These are phyloP conservation scores for Rhizopogon vinicolor DNA, from an alignment of 768 basidiomycete species.

Conservation along the genomic window DNA sequence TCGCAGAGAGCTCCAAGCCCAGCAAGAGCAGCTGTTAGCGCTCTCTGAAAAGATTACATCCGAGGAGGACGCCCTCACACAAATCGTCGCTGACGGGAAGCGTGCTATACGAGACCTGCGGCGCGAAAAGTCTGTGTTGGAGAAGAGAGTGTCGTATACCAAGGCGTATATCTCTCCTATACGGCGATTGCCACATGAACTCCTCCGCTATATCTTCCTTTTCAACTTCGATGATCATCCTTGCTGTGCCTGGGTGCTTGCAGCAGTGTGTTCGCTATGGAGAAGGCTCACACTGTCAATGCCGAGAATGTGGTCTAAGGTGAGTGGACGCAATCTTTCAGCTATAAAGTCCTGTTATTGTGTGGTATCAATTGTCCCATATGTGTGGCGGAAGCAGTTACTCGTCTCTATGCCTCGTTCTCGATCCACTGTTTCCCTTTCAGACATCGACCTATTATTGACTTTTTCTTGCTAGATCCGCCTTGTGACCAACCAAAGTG, in stretches of 20 bases:
- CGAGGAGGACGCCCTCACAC: constrained; percentile 53
- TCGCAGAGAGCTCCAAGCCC: constrained; percentile 36
- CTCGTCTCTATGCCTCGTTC: background rate
- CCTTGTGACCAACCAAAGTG: constrained; percentile 61
- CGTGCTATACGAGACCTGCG: constrained; percentile 51
- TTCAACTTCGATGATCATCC: constrained; percentile 65
- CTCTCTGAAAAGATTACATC: constrained; percentile 45
- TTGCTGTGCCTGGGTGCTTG: constrained; percentile 73
- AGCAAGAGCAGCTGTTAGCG: constrained; percentile 18
- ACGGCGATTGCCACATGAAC: constrained; percentile 62
- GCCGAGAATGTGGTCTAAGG: constrained; percentile 76
- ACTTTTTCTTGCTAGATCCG: constrained; percentile 48
- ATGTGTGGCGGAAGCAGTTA: background rate
- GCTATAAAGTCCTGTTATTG: background rate
- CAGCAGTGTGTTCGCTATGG: constrained; percentile 67
- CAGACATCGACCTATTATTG: constrained; percentile 4
- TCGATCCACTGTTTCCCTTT: background rate
- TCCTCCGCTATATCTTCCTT: constrained; percentile 70
- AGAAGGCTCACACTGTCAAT: constrained; percentile 58
- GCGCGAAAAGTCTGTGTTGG: constrained; percentile 41
- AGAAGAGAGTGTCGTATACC: constrained; percentile 44
- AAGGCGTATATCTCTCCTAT: constrained; percentile 72
- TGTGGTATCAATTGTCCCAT: constrained; percentile 8
- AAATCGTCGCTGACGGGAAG: constrained; percentile 52
- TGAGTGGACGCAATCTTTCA: constrained; percentile 25